Evolutionary conservation across 2,329 filamentous ascomycete species (phyloP), one percentile per base, ranked within the genome.

Genomic region (Pseudogymnoascus sp.): DNA sequence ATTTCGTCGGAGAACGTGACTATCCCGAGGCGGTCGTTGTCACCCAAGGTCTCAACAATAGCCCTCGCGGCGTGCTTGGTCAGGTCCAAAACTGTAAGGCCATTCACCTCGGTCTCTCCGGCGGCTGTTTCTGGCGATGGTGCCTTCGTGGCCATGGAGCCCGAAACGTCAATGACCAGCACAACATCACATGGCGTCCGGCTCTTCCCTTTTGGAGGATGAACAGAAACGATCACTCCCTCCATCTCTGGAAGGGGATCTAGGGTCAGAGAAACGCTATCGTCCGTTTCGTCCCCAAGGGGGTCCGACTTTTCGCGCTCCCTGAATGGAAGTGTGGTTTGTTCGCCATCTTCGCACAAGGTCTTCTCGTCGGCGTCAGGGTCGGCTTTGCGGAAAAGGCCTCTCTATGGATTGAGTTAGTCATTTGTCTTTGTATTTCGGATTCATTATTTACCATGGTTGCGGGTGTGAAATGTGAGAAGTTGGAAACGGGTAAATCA

Each of bases 161-260:
- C 78, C 0, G 85, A 87, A 13, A 86, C 77, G 69, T 87, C 85
- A 63, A 87, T 85, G 14, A 84, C 83, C 2, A 87, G 77, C 1
- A 86, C 84, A 34, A 87, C 81, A 66, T 87, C 84, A 70, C 82
- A 85, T 1, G 83, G 80, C 0, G 81, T 76, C 63, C 73, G 74
- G 5, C 65, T 66, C 0, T 67, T 43, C 6, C 71, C 63, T 2
- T 45, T 71, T 0, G 81, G 82, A 0, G 81, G 79, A 4, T 77
- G 71, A 10, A 85, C 72, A 57, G 77, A 80, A 67, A 83, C 71
- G 3, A 84, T 62, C 1, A 84, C 69, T 1, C 78, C 79, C 8
- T 79, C 73, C 2, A 70, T 68, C 2, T 70, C 69, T 0, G 74
- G 67, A 3, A 81, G 64, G 0, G 79, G 75, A 61, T 82, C 77